Evolutionary conservation across 257 asterid species (phyloP).

Genomic region (Penstemon davidsonii): DNA sequence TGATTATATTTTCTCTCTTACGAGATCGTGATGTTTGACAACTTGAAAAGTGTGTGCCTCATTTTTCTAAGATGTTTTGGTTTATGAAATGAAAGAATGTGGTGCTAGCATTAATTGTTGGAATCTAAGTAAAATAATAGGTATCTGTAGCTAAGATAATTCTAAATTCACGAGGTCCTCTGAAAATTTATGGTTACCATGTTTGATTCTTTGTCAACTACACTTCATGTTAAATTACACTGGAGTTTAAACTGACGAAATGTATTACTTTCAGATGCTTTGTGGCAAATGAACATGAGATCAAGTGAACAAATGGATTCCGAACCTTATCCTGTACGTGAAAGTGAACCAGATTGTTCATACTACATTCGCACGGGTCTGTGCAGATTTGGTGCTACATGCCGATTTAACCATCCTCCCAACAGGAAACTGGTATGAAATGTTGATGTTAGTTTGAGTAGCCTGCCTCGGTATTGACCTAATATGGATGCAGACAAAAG

Average conservation of each 20-base stretch:
- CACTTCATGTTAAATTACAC: conserved; percentile 17
- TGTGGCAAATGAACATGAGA: conserved; percentile 72
- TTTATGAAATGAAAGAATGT: neutral
- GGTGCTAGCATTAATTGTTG: too few species aligned
- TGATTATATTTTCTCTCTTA: conserved; percentile 8
- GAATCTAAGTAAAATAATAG: neutral
- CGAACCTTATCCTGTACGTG: conserved; percentile 80
- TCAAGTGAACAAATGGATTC: conserved; percentile 67
- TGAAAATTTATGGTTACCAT: neutral
- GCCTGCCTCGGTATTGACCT: conserved; percentile 5
- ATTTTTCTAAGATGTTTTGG: neutral
- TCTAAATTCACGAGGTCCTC: too few species aligned
- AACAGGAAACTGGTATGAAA: conserved; percentile 68
- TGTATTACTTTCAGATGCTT: conserved; percentile 49
- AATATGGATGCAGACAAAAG: conserved; percentile 1
- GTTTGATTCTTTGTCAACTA: conserved; percentile 5
- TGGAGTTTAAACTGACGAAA: conserved; percentile 28
- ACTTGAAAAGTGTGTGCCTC: neutral
- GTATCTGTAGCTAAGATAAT: too few species aligned
- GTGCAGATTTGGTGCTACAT: conserved; percentile 83
- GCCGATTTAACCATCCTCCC: conserved; percentile 89
- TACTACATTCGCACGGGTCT: conserved; percentile 86
- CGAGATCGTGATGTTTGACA: conserved; percentile 5
- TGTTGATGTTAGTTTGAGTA: conserved; percentile 16
- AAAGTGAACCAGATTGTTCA: conserved; percentile 85